Base-by-base conservation (phyloP, 495 filamentous ascomycete genomes). In the Hypoxylon perforatum region DNA sequence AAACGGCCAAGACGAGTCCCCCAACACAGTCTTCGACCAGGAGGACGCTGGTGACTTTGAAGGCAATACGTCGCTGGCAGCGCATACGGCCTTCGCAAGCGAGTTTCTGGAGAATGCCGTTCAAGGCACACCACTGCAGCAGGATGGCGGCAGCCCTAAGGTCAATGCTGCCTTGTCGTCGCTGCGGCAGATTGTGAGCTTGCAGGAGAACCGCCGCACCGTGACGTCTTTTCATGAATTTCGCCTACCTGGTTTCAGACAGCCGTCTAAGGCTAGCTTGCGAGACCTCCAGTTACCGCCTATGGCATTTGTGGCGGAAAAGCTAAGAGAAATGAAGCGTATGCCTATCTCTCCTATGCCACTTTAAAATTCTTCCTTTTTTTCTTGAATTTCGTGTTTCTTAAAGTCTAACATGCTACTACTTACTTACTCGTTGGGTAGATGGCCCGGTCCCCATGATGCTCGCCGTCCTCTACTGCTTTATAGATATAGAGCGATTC, bases 61-160 rank as follows among this genome's bases (percentile, higher is more conserved):
- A 54, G 87, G 86, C 7, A 81, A 82, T 65, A 86, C 87, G 0
- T 87, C 86, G 12, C 75, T 91, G 25, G 76, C 84, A 7, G 81
- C 85, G 14, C 88, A 91, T 58, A 88, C 88, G 0, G 85, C 78
- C 1, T 88, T 88, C 71, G 88, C 88, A 4, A 86, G 83, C 55
- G 78, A 86, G 62, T 86, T 89, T 57, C 79, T 89, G 22, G 82
- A 89, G 61, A 81, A 83, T 22, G 85, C 85, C 14, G 86, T 91
- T 17, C 81, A 83, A 19, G 78, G 81, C 47, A 81, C 83, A 30
- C 74, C 84, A 0, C 73, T 84, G 2, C 79, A 79, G 47, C 53
- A 58, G 6, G 71, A 80, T 30, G 63, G 46, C 12, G 76, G 80
- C 10, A 82, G 78, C 38, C 82, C 80, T 0, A 84, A 85, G 65